Conservation (phyloP, 768 basidiomycete genomes). For the Suillus fuscotomentosus region DNA sequence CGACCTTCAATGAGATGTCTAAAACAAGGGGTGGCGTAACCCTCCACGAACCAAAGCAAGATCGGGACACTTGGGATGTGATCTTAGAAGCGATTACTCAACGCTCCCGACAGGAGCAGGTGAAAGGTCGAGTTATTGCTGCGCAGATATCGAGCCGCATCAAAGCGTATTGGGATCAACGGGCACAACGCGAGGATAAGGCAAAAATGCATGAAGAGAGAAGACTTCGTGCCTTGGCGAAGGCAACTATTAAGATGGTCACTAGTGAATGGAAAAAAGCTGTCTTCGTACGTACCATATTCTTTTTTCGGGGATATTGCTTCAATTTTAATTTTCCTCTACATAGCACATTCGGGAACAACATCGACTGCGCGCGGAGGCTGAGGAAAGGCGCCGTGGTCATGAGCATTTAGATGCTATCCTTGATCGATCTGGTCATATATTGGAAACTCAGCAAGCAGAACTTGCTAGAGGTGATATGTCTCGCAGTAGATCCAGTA, state of each 20-base stretch:
- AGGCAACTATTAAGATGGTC: slow-evolving; percentile 68
- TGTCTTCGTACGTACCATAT: slow-evolving; percentile 58
- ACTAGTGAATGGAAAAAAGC: slow-evolving; percentile 86
- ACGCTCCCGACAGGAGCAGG: slow-evolving; percentile 17
- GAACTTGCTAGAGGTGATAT: slow-evolving; percentile 56
- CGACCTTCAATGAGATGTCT: slow-evolving; percentile 13
- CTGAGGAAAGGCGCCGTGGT: slow-evolving; percentile 76
- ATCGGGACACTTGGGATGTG: slow-evolving; percentile 56
- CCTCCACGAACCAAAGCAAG: slow-evolving; percentile 23
- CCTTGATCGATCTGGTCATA: slow-evolving; percentile 82
- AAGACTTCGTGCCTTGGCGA: slow-evolving; percentile 63
- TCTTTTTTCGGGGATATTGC: neutral
- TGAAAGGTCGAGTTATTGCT: slow-evolving; percentile 43
- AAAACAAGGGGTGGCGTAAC: neutral
- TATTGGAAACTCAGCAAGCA: slow-evolving; percentile 80
- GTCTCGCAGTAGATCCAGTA: slow-evolving; percentile 60
- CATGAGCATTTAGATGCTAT: slow-evolving; percentile 89
- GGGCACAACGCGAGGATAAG: slow-evolving; percentile 61
- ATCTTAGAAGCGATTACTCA: slow-evolving; percentile 48
- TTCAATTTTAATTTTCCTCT: neutral
- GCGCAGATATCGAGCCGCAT: slow-evolving; percentile 61
- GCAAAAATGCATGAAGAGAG: slow-evolving; percentile 62
- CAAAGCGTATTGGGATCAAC: slow-evolving; percentile 72
- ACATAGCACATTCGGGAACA: slow-evolving; percentile 72
- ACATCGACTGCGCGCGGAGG: slow-evolving; percentile 59